A percentile compares a stretch with the other conserved stretches of the same genome.
These are phyloP conservation scores for Mycosphaerella arachidis DNA, from an alignment of 2,329 filamentous ascomycete species.

Conservation along the genomic window DNA sequence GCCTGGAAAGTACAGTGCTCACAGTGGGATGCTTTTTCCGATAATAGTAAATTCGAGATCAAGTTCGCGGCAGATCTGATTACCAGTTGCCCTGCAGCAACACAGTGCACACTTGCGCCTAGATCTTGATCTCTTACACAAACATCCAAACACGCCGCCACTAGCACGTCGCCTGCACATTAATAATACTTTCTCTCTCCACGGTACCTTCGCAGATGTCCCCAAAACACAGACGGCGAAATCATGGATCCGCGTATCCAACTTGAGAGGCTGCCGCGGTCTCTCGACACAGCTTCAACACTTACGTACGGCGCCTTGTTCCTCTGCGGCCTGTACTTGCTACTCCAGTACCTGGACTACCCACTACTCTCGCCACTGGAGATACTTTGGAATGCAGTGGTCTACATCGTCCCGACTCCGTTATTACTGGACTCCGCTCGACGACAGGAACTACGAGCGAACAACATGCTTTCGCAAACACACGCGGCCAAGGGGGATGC, in stretches of 20 bases:
- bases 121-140: not conserved
- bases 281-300: constrained; percentile 14
- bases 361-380: constrained; percentile 40
- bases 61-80: not conserved
- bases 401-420: constrained; percentile 53
- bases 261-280: constrained; percentile 17
- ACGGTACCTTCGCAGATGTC: constrained; percentile 5
- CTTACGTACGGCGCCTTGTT: constrained; percentile 26
- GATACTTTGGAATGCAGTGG: constrained; percentile 58
- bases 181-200: not conserved
- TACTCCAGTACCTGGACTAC: constrained; percentile 28
- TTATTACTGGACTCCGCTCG: constrained; percentile 55
- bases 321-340: constrained; percentile 31
- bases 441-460: constrained; percentile 27
- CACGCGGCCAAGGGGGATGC: constrained; percentile 38
- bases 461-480: constrained; percentile 28
- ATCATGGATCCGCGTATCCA: constrained; percentile 24
- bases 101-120: not conserved
- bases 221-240: not conserved
- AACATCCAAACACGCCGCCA: constrained; percentile 6
- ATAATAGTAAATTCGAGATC: not conserved
- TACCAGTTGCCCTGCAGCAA: not conserved
- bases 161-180: not conserved
- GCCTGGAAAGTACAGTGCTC: not conserved
- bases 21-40: not conserved